These are phyloP conservation scores for Cryptosporidium viatorum DNA, from an alignment of 169 alveolate species.

Conservation along the genomic window DNA sequence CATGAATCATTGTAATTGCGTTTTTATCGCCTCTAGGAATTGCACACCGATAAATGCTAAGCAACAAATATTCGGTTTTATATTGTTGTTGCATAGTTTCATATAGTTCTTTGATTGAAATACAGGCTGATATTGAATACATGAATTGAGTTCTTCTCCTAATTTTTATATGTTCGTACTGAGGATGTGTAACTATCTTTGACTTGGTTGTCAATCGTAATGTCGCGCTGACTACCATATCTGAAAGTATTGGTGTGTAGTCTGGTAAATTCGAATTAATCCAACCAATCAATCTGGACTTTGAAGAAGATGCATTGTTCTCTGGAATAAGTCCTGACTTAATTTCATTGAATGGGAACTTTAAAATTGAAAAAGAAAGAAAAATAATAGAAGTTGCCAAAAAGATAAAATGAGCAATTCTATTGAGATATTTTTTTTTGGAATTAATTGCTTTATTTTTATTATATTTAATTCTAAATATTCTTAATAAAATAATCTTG, in stretches of 20 bases:
- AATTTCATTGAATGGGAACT: conserved; percentile 30
- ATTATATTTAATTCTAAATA: neutral
- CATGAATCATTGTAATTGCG: conserved; percentile 48
- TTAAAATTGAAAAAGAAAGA: conserved; percentile 20
- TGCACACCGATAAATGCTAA: conserved; percentile 76
- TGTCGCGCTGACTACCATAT: conserved; percentile 76
- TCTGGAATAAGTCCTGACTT: conserved; percentile 29
- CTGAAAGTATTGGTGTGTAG: conserved; percentile 74
- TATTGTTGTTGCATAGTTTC: conserved; percentile 45
- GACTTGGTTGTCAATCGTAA: conserved; percentile 73
- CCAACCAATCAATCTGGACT: conserved; percentile 64
- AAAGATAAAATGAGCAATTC: neutral
- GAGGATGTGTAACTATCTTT: conserved; percentile 77
- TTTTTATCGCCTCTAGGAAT: conserved; percentile 16
- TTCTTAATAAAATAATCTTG: neutral
- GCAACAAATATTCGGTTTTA: conserved; percentile 63
- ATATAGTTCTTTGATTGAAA: conserved; percentile 76
- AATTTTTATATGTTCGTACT: conserved; percentile 76
- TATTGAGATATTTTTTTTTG: neutral
- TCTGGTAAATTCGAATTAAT: conserved; percentile 71
- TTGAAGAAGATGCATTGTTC: conserved; percentile 58
- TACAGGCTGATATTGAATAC: conserved; percentile 77
- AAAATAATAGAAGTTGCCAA: neutral
- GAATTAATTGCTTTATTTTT: neutral
- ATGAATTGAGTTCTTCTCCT: conserved; percentile 77